phyloP scores from a whole-genome alignment of 2,329 filamentous ascomycete species.

The Chaetomium globosum region DNA sequence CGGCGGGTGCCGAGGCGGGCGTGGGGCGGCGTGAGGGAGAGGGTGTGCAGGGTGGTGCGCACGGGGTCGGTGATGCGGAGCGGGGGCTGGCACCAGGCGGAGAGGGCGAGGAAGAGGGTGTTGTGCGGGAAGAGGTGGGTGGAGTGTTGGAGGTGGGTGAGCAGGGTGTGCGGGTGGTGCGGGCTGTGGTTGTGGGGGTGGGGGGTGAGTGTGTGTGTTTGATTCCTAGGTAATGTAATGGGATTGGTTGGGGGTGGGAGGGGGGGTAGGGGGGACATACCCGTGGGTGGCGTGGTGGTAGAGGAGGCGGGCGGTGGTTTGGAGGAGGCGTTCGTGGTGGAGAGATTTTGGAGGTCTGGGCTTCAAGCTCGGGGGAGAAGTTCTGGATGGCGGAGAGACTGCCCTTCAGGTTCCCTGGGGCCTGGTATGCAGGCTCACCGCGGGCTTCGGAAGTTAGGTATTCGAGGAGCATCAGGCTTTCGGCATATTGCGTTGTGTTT shows the following conservation, averaged over 20 bases:
- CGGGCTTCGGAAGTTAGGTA: conserved; percentile 58
- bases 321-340: conserved; percentile 66
- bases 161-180: conserved; percentile 69
- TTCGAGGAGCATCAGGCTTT: conserved; percentile 65
- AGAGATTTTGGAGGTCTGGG: conserved; percentile 43
- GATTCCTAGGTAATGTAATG: not conserved
- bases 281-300: conserved; percentile 64
- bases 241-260: not conserved
- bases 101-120: conserved; percentile 71
- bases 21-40: conserved; percentile 45
- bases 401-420: conserved; percentile 62
- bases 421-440: conserved; percentile 49
- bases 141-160: conserved; percentile 62
- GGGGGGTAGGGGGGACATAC: conserved; percentile 42
- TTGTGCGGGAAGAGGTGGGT: conserved; percentile 72
- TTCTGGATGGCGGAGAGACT: conserved; percentile 47
- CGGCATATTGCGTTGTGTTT: conserved; percentile 58
- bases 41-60: conserved; percentile 63
- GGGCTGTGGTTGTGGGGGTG: conserved; percentile 49
- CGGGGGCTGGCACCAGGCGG: conserved; percentile 72
- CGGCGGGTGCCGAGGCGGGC: conserved; percentile 48
- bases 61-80: conserved; percentile 77
- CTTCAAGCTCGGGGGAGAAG: conserved; percentile 49
- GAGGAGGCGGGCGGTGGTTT: conserved; percentile 68
- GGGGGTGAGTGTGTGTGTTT: not conserved